Evolutionary conservation across 2,329 filamentous ascomycete species (phyloP), one percentile per base, ranked within the genome.

Genomic region (Monilinia vaccinii-corymbosi): DNA sequence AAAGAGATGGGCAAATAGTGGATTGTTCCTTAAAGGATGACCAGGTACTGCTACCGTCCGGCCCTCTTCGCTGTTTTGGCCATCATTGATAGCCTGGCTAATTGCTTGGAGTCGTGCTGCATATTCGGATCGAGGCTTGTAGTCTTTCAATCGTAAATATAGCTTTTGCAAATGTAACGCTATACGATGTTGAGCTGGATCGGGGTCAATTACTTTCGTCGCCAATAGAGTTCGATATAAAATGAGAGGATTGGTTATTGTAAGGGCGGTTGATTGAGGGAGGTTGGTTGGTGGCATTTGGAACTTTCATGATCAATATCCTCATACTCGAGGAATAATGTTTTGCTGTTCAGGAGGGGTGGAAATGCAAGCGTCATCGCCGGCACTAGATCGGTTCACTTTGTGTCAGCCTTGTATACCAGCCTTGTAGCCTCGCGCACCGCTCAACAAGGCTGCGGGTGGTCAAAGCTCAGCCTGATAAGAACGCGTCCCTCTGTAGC

Each of bases 161-260:
- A 93, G 78, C 70, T 89, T 88, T 66, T 89, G 87, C 1, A 93
- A 78, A 72, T 93, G 87, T 45, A 89, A 78, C 7, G 89, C 89
- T 8, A 90, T 77, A 23, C 87, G 81, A 71, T 90, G 85, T 70
- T 91, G 87, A 25, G 86, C 81, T 6, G 82, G 82, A 72, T 93
- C 89, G 10, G 88, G 85, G 50, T 79, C 76, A 70, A 87, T 88
- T 83, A 60, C 57, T 65, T 67, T 71, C 5, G 85, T 86, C 8
- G 85, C 81, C 40, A 93, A 72, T 16, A 91, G 76, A 25, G 87
- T 81, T 61, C 87, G 82, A 72, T 93, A 93, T 64, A 91, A 85
- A 63, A 91, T 82, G 62, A 92, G 75, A 4, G 88, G 89, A 69
- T 92, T 91, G 3, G 83, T 85, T 66, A 86, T 84, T 60, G 80